A percentile compares a stretch with the other conserved stretches of the same genome.
phyloP scores from a whole-genome alignment of 331 rosid species.

The Spiraea crenata region DNA sequence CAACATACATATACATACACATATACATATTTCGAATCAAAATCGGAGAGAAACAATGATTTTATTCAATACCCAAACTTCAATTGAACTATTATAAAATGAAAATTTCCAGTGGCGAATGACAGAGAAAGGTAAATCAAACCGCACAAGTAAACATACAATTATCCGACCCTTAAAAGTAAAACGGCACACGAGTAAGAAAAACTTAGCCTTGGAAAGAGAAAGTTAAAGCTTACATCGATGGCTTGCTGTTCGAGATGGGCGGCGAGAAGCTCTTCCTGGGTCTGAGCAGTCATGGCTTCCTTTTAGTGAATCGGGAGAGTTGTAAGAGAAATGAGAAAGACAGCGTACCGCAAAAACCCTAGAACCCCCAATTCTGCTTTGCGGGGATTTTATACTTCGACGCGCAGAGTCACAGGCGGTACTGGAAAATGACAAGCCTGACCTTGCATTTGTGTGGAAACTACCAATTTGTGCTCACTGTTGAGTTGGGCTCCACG shows the following conservation, averaged over 20 bases:
- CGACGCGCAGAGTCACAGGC: too few species aligned
- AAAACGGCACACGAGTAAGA: neutral
- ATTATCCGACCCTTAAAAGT: neutral
- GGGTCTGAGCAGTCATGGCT: conserved; percentile 80
- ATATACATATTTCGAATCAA: neutral
- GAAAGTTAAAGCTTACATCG: conserved; percentile 39
- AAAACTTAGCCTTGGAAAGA: neutral
- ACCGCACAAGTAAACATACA: neutral
- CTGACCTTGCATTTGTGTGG: neutral
- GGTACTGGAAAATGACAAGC: neutral
- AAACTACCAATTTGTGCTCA: neutral
- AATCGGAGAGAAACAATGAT: neutral
- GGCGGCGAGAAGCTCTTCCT: conserved; percentile 83
- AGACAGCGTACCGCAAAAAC: conserved; percentile 18
- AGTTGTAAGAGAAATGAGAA: neutral
- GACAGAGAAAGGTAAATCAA: neutral
- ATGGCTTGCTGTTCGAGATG: conserved; percentile 77
- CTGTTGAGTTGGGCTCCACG: neutral
- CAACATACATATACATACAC: neutral
- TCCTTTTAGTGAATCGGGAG: neutral
- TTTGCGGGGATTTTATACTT: conserved; percentile 1
- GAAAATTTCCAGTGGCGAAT: too few species aligned
- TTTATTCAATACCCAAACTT: neutral
- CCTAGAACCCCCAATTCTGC: conserved; percentile 30
- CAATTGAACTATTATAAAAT: neutral